Conservation (phyloP, 768 basidiomycete species). For the Plicaturopsis crispa region DNA sequence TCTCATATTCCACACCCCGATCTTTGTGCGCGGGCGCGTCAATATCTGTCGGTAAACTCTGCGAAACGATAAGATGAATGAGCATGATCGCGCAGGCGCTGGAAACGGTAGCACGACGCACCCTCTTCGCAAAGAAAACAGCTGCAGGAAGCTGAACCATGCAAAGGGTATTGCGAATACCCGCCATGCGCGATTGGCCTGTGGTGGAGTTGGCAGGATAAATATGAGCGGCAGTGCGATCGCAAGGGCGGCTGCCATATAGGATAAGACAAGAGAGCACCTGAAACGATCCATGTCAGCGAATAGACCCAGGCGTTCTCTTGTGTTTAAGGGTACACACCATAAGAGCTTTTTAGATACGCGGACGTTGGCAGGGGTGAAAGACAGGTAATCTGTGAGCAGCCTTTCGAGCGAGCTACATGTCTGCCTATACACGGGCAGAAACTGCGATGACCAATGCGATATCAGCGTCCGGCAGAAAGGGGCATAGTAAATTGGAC, state of each 20-base stretch:
- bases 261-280: constrained; percentile 20
- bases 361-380: constrained; percentile 27
- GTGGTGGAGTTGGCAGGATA: constrained; percentile 16
- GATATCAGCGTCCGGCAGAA: background rate
- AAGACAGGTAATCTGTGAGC: constrained; percentile 25
- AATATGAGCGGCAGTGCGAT: constrained; percentile 20
- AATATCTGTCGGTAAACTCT: constrained; percentile 28
- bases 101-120: constrained; percentile 6
- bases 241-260: constrained; percentile 18
- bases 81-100: background rate
- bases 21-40: constrained; percentile 24
- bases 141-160: constrained; percentile 20
- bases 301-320: background rate
- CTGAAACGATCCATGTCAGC: constrained; percentile 10
- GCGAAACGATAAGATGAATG: background rate
- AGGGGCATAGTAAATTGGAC: constrained; percentile 1
- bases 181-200: constrained; percentile 23
- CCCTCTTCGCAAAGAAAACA: constrained; percentile 28
- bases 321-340: constrained; percentile 13
- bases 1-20: constrained; percentile 31
- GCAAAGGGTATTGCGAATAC: constrained; percentile 21
- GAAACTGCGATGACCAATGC: too few relatives aligned
- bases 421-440: constrained; percentile 24
- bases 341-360: constrained; percentile 26
- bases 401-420: constrained; percentile 21